These are phyloP conservation scores for Metschnikowia orientalis DNA, from an alignment of 805 yeast genomes.

Conservation along the genomic window DNA sequence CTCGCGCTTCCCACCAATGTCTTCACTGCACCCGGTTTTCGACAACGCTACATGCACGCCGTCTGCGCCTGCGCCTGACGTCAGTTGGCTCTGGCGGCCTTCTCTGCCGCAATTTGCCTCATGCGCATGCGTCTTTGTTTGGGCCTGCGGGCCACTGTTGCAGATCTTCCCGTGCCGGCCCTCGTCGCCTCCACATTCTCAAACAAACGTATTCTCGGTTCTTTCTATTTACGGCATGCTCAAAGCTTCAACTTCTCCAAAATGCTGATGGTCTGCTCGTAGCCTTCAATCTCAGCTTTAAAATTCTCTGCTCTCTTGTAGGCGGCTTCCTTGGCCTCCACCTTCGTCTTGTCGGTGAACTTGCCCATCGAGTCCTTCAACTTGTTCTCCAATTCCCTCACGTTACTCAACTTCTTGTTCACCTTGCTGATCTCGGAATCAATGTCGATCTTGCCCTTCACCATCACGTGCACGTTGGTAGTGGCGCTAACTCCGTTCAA, in stretches of 20 bases:
- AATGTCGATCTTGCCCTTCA: constrained; percentile 90
- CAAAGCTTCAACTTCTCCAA: constrained; percentile 70
- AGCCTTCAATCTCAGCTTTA: constrained; percentile 84
- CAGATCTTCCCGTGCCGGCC: too few species aligned
- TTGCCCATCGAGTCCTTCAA: constrained; percentile 75
- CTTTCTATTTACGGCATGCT: too few species aligned
- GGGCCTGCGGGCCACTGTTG: too few species aligned
- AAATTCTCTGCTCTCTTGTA: constrained; percentile 61
- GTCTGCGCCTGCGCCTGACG: too few species aligned
- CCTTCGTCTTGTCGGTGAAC: constrained; percentile 81
- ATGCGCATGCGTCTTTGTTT: too few species aligned
- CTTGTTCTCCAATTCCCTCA: constrained; percentile 53
- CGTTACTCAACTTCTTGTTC: constrained; percentile 65
- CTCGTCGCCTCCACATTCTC: too few species aligned
- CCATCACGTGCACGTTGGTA: constrained; percentile 82
- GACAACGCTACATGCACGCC: too few species aligned
- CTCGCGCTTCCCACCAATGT: too few species aligned
- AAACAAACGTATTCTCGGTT: too few species aligned
- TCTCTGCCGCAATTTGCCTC: too few species aligned
- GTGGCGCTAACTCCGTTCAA: constrained; percentile 75
- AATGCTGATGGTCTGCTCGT: constrained; percentile 78
- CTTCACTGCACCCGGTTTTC: too few species aligned
- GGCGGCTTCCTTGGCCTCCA: constrained; percentile 76
- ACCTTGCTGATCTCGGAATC: constrained; percentile 89
- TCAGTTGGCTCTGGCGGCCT: too few species aligned